Evolutionary conservation across 768 basidiomycete species (phyloP), one percentile per base, ranked within the genome.

Genomic region (Suillus brevipes): DNA sequence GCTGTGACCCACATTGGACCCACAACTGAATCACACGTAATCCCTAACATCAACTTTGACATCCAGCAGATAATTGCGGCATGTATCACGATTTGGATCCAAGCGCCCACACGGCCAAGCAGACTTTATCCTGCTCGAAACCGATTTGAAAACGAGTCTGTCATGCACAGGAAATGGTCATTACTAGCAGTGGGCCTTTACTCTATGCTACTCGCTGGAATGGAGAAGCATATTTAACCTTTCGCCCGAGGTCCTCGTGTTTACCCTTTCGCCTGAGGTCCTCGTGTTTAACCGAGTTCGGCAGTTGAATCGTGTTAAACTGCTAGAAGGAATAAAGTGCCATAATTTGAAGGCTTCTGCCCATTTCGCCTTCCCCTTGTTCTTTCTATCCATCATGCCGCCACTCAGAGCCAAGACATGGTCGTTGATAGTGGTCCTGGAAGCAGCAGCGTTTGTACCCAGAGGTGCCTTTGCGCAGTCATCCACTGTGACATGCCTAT

Each of bases 391-490:
- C 64, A 62, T 37, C 60, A 62, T 66, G 70, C 42, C 55, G 53
- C 42, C 38, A 64, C 52, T 23, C 42, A 5, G 10, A 47, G 31
- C 20, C 14, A 57, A 47, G 28, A 18, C 40, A 66, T 64, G 71
- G 72, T 37, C 55, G 23, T 65, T 65, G 6, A 61, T 72, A 38
- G 68, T 66, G 49, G 37, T 71, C 60, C 64, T 77, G 25, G 25
- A 56, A 10, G 31, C 59, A 14, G 69, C 61, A 14, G 47, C 73
- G 13, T 64, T 75, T 47, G 67, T 65, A 31, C 77, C 70, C 1
- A 6, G 43, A 4, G 57, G 63, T 23, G 50, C 58, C 23, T 58
- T 63, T 7, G 75, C 77, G 16, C 77, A 78, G 58, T 50, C 66
- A 1, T 57, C 77, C 9, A 7, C 57, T 12, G 75, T 38, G 23